phyloP scores from a whole-genome alignment of 1,284 basidiomycete genomes.

The Meira miltonrushii region DNA sequence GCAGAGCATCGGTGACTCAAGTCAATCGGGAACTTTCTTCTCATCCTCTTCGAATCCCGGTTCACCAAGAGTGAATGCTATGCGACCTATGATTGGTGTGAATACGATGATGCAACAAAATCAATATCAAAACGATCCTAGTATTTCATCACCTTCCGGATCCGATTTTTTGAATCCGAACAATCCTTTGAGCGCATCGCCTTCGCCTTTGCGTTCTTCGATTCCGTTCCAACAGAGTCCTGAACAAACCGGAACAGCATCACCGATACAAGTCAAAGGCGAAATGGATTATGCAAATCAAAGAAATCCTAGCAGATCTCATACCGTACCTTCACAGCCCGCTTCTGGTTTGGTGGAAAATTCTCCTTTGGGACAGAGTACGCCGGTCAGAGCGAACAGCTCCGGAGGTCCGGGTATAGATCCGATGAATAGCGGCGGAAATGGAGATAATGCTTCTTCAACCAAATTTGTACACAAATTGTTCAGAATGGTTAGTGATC shows the following conservation, averaged over 20 bases:
- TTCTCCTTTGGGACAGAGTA: background rate
- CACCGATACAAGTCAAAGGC: background rate
- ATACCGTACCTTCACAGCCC: constrained; percentile 1
- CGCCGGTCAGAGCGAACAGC: background rate
- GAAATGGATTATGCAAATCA: background rate
- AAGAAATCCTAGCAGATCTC: constrained; percentile 1
- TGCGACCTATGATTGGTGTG: background rate
- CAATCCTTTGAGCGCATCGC: background rate
- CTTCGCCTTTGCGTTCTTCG: background rate
- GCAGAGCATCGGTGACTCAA: constrained; percentile 2
- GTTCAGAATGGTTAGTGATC: constrained; percentile 41
- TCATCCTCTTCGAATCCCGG: constrained; percentile 7
- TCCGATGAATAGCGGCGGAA: background rate
- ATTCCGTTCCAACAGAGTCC: constrained; percentile 3
- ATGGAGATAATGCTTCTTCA: constrained; percentile 16
- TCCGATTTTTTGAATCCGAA: constrained; percentile 3
- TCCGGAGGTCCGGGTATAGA: too few relatives aligned
- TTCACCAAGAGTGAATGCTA: constrained; percentile 1
- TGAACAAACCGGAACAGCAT: background rate
- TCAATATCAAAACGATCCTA: background rate
- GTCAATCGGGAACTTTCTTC: background rate
- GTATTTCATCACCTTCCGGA: background rate
- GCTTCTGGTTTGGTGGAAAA: background rate
- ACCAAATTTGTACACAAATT: constrained; percentile 45
- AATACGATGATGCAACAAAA: background rate